Conservation (phyloP, 345 rosid species). For the Erucastrum elatum region DNA sequence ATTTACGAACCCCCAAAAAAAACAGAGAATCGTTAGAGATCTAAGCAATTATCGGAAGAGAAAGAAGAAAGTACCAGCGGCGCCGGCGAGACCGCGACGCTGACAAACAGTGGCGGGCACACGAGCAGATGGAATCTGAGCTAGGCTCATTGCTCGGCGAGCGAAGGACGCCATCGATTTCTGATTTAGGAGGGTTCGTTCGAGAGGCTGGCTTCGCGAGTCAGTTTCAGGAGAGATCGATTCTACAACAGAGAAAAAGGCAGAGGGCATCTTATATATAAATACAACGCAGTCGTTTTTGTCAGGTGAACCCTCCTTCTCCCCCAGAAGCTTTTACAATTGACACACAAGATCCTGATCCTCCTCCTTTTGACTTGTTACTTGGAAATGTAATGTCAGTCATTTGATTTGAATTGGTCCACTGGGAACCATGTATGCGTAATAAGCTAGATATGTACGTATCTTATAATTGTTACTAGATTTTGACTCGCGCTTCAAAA, state of each 20-base stretch:
- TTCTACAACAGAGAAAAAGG: not conserved
- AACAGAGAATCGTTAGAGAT: not conserved
- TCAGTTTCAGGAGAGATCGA: slow-evolving; percentile 4
- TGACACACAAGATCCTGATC: too few relatives aligned
- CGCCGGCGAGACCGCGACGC: slow-evolving; percentile 81
- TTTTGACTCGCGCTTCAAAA: too few relatives aligned
- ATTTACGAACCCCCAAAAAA: not conserved
- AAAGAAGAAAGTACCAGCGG: slow-evolving; percentile 58
- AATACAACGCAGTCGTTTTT: too few relatives aligned
- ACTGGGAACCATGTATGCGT: too few relatives aligned
- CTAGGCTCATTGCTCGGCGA: slow-evolving; percentile 42
- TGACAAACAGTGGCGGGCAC: slow-evolving; percentile 43
- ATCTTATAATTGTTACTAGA: too few relatives aligned
- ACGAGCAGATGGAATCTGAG: slow-evolving; percentile 38
- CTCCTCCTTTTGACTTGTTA: too few relatives aligned
- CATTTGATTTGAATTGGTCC: too few relatives aligned
- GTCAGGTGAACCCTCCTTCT: too few relatives aligned
- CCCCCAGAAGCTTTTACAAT: too few relatives aligned
- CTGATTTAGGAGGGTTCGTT: slow-evolving; percentile 31
- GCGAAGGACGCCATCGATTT: slow-evolving; percentile 41
- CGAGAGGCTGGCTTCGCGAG: not conserved
- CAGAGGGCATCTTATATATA: not conserved
- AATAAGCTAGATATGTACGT: too few relatives aligned
- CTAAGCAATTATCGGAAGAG: not conserved
- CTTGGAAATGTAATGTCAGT: too few relatives aligned